Conservation (phyloP, 768 basidiomycete genomes). For the Leccinum olivaceopallidum region DNA sequence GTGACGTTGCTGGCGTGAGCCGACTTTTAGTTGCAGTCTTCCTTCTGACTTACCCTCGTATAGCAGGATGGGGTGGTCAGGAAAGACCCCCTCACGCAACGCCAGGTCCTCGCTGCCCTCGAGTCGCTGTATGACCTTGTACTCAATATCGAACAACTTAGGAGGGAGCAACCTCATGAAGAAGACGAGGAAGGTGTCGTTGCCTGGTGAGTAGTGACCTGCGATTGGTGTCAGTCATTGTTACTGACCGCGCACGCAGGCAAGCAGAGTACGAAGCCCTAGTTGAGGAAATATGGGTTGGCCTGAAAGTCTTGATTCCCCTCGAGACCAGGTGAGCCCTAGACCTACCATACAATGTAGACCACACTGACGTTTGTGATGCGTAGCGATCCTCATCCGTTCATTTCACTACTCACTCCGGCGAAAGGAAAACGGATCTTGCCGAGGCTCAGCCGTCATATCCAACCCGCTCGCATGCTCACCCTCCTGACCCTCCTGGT, state of each 20-base stretch:
- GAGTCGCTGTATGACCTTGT: constrained; percentile 86
- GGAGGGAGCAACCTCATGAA: constrained; percentile 70
- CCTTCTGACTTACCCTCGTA: constrained; percentile 2
- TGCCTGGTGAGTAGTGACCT: constrained; percentile 44
- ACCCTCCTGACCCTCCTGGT: constrained; percentile 89
- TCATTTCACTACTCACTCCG: constrained; percentile 85
- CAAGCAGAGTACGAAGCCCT: constrained; percentile 53
- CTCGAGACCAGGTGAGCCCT: constrained; percentile 81
- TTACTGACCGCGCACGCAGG: constrained; percentile 40
- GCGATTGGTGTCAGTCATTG: not conserved
- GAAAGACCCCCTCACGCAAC: constrained; percentile 74
- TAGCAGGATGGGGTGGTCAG: constrained; percentile 64
- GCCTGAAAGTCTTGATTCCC: constrained; percentile 83
- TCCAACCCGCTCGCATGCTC: constrained; percentile 76
- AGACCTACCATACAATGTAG: not conserved
- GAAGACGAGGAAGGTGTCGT: constrained; percentile 44
- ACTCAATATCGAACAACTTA: constrained; percentile 81
- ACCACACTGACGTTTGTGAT: constrained; percentile 2
- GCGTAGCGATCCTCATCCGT: constrained; percentile 88
- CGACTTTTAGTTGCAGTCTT: not conserved
- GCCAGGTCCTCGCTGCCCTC: constrained; percentile 74
- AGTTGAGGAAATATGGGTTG: constrained; percentile 76
- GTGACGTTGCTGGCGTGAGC: constrained; percentile 54
- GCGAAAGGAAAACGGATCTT: constrained; percentile 93
- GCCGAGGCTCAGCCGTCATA: constrained; percentile 83